These are phyloP conservation scores for barley (Hordeum vulgare) DNA, from an alignment of 176 grass and related monocot genomes.

Conservation along the genomic window MorexV3_pseudomolecules_assembly NC_058523.1:548221151-548221650, in stretches of 20 bases:
- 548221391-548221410: too few species aligned
- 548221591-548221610: background rate
- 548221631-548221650: background rate
- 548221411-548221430: background rate
- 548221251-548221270: conserved; percentile 96
- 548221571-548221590: conserved; percentile 97
- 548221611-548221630: background rate
- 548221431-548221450: conserved; percentile 28
- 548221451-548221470: conserved; percentile 69
- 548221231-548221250: conserved; percentile 63
- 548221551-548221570: conserved; percentile 78
- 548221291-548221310: conserved; percentile 47
- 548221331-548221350: conserved; percentile 81
- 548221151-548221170: conserved; percentile 86
- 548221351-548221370: conserved; percentile 69
- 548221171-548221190: conserved; percentile 56
- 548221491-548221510: conserved; percentile 52
- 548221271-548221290: conserved; percentile 84
- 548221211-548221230: conserved; percentile 58
- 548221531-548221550: conserved; percentile 77
- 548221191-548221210: conserved; percentile 51
- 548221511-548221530: conserved; percentile 40
- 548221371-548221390: background rate
- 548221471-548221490: conserved; percentile 83
- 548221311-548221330: conserved; percentile 71